phyloP scores from a whole-genome alignment of 257 asterid species.

The Przewalskia tangutica region DNA sequence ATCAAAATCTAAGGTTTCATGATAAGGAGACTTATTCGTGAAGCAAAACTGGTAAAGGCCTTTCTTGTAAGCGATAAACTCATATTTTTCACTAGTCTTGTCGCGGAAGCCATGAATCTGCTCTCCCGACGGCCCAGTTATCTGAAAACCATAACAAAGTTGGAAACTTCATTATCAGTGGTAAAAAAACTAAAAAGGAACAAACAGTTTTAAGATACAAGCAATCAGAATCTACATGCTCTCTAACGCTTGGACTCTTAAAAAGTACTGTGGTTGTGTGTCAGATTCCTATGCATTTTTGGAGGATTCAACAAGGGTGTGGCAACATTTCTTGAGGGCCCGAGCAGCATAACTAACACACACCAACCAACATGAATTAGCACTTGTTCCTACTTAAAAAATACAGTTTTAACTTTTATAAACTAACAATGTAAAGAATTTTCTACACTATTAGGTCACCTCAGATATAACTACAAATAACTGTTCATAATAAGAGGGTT shows the following conservation, averaged over 20 bases:
- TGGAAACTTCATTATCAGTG: constrained; percentile 1
- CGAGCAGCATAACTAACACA: too few species aligned
- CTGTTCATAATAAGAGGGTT: background rate
- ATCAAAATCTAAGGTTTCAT: constrained; percentile 79
- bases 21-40: constrained; percentile 86
- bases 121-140: constrained; percentile 81
- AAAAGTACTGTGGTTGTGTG: too few species aligned
- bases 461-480: background rate
- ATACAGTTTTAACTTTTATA: background rate
- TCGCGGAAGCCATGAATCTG: constrained; percentile 67
- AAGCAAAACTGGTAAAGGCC: constrained; percentile 79
- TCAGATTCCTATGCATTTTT: too few species aligned
- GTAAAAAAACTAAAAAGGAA: background rate
- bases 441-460: background rate
- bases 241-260: background rate
- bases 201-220: background rate
- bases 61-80: constrained; percentile 60
- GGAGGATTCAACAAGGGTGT: too few species aligned
- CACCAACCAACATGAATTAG: background rate
- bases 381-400: background rate
- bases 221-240: background rate
- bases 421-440: background rate
- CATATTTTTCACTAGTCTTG: constrained; percentile 70
- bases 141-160: constrained; percentile 23
- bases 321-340: too few species aligned